Evolutionary conservation across 2,329 filamentous ascomycete species (phyloP).

Genomic region (Arthrobotrys entomopaga): DNA sequence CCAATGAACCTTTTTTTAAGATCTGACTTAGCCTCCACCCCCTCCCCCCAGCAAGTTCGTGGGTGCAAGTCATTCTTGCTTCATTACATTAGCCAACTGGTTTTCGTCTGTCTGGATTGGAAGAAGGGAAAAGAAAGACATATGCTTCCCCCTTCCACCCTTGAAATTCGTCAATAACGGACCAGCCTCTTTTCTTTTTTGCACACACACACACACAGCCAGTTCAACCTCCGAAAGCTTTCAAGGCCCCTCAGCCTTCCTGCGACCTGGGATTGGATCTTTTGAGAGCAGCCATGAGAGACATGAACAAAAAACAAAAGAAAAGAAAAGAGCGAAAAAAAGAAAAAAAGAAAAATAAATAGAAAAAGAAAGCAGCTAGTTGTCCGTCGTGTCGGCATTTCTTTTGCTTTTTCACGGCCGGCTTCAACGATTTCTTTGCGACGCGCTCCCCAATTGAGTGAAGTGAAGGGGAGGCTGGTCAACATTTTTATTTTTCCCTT

Average conservation of each 20-base stretch:
- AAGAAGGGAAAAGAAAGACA: conserved; percentile 18
- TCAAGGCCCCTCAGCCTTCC: conserved; percentile 56
- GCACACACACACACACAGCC: conserved; percentile 32
- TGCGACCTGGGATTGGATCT: conserved; percentile 55
- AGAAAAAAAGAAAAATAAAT: conserved; percentile 40
- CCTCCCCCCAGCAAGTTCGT: conserved; percentile 23
- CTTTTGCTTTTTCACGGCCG: conserved; percentile 53
- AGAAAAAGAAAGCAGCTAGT: conserved; percentile 40
- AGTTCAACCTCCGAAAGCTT: conserved; percentile 51
- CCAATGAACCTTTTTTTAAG: conserved; percentile 16
- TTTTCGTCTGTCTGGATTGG: conserved; percentile 26
- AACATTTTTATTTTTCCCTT: conserved; percentile 41
- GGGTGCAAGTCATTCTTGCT: conserved; percentile 41
- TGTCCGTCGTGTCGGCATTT: conserved; percentile 51
- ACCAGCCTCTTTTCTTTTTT: conserved; percentile 55
- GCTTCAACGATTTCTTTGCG: conserved; percentile 56
- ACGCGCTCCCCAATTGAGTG: conserved; percentile 57
- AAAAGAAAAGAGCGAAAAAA: conserved; percentile 31
- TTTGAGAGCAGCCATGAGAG: conserved; percentile 26
- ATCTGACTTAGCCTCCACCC: conserved; percentile 47
- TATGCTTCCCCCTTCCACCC: conserved; percentile 24
- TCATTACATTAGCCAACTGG: conserved; percentile 5
- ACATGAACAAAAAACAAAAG: conserved; percentile 26
- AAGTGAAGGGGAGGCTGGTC: conserved; percentile 56
- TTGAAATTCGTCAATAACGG: conserved; percentile 41